A percentile compares a stretch with the other conserved stretches of the same genome.
phyloP scores from a whole-genome alignment of 495 filamentous ascomycete genomes.

The Trichoderma gamsii region DNA sequence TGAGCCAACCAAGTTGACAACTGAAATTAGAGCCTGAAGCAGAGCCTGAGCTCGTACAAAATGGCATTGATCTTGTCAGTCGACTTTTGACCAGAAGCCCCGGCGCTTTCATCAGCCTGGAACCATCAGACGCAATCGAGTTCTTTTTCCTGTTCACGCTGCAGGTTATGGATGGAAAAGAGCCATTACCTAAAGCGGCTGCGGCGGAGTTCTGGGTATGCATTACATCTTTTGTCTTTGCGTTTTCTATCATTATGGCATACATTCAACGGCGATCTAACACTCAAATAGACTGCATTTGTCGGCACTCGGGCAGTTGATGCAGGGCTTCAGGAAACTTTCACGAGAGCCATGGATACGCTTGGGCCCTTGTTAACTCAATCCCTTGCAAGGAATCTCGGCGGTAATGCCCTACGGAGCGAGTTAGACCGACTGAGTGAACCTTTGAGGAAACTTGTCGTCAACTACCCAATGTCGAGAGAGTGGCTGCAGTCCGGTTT shows the following conservation, averaged over 20 bases:
- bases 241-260: conserved; percentile 20
- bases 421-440: conserved; percentile 73
- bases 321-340: conserved; percentile 35
- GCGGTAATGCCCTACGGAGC: conserved; percentile 67
- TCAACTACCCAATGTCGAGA: conserved; percentile 54
- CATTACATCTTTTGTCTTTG: conserved; percentile 18
- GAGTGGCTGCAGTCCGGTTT: conserved; percentile 57
- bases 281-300: conserved; percentile 38
- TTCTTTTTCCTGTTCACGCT: conserved; percentile 74
- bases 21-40: conserved; percentile 43
- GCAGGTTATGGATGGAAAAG: conserved; percentile 61
- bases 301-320: conserved; percentile 36
- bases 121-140: conserved; percentile 48
- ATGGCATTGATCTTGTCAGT: conserved; percentile 64
- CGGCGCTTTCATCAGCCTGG: conserved; percentile 46
- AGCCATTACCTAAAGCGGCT: conserved; percentile 73
- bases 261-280: conserved; percentile 23
- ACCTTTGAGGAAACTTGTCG: conserved; percentile 69
- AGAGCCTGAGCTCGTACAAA: conserved; percentile 77
- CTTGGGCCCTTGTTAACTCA: conserved; percentile 55
- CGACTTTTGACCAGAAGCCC: conserved; percentile 61
- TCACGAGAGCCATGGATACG: conserved; percentile 50
- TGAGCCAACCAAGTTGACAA: conserved; percentile 19
- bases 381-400: conserved; percentile 60
- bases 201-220: conserved; percentile 77